A percentile compares a stretch with the other conserved stretches of the same genome.
These are phyloP conservation scores for Musa itinerans DNA, from an alignment of 176 grass and related monocot species.

Conservation along the genomic window DNA sequence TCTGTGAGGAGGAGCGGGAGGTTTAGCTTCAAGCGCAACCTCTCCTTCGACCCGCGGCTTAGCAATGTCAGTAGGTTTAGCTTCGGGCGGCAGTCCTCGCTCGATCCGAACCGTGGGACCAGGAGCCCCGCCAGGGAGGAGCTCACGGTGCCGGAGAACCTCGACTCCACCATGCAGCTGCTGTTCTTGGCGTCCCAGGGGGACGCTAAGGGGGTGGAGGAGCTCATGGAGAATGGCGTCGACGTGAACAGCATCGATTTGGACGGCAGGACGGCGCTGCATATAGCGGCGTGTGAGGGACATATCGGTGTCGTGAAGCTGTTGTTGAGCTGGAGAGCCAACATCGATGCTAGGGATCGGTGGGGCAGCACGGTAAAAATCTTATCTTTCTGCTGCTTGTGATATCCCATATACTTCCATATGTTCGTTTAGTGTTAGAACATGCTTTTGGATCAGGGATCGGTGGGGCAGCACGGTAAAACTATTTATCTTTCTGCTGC, in stretches of 20 bases:
- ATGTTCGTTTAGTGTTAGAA: background rate
- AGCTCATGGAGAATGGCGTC: conserved; percentile 39
- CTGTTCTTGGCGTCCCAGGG: conserved; percentile 84
- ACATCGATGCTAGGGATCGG: conserved; percentile 74
- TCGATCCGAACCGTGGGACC: conserved; percentile 57
- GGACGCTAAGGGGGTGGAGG: conserved; percentile 53
- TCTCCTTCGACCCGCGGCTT: conserved; percentile 56
- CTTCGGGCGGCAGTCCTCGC: conserved; percentile 79
- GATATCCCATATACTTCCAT: background rate
- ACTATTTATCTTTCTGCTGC: background rate
- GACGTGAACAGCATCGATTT: conserved; percentile 98
- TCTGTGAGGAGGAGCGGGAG: conserved; percentile 48
- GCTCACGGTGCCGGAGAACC: conserved; percentile 57
- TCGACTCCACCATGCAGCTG: conserved; percentile 86
- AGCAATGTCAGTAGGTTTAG: conserved; percentile 37
- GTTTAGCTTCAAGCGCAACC: conserved; percentile 45
- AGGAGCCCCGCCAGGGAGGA: conserved; percentile 38
- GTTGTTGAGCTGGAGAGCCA: conserved; percentile 72
- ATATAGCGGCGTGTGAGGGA: conserved; percentile 75
- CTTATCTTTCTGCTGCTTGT: background rate
- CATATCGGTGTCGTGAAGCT: conserved; percentile 48
- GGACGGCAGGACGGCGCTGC: conserved; percentile 79
- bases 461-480: conserved; percentile 91
- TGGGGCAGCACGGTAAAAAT: conserved; percentile 81
- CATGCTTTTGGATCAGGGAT: conserved; percentile 30